Evolutionary conservation across 192 early-diverging fungal genomes (phyloP).

Genomic region (Spizellomyces sp.): DNA sequence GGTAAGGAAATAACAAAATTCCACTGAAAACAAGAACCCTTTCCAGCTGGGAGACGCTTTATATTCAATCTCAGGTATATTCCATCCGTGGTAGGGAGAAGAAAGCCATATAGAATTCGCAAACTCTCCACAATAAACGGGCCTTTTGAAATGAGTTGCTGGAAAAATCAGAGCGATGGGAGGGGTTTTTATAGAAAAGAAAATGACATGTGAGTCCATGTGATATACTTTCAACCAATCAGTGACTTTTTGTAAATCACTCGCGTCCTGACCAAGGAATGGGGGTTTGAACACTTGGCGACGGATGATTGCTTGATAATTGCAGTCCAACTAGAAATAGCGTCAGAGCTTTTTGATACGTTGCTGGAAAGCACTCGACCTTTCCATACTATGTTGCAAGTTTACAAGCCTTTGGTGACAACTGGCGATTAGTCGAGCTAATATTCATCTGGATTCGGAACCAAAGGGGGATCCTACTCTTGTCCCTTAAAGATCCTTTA

Average conservation of each 20-base stretch:
- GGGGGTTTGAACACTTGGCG: background rate
- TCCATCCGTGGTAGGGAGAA: constrained; percentile 1
- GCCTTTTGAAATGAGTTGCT: background rate
- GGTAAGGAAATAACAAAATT: constrained; percentile 3
- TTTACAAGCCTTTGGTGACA: too few relatives aligned
- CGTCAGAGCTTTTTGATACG: too few relatives aligned
- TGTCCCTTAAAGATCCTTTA: too few relatives aligned
- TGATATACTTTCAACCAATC: too few relatives aligned
- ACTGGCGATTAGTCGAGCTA: too few relatives aligned
- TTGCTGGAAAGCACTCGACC: too few relatives aligned
- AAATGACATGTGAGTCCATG: background rate
- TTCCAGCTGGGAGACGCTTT: constrained; percentile 2
- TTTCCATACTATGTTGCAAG: too few relatives aligned
- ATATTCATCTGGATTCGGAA: too few relatives aligned
- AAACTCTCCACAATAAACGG: constrained; percentile 2
- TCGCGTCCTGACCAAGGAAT: too few relatives aligned
- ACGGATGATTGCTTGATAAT: background rate
- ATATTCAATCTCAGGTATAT: background rate
- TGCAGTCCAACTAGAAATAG: too few relatives aligned
- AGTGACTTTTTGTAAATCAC: too few relatives aligned
- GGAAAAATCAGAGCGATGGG: background rate
- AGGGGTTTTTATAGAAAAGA: background rate
- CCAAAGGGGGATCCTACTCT: too few relatives aligned
- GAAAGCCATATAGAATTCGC: background rate
- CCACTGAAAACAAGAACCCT: background rate